These are phyloP conservation scores for Diaporthe vaccinii DNA, from an alignment of 2,329 filamentous ascomycete genomes.

Conservation along the genomic window DNA sequence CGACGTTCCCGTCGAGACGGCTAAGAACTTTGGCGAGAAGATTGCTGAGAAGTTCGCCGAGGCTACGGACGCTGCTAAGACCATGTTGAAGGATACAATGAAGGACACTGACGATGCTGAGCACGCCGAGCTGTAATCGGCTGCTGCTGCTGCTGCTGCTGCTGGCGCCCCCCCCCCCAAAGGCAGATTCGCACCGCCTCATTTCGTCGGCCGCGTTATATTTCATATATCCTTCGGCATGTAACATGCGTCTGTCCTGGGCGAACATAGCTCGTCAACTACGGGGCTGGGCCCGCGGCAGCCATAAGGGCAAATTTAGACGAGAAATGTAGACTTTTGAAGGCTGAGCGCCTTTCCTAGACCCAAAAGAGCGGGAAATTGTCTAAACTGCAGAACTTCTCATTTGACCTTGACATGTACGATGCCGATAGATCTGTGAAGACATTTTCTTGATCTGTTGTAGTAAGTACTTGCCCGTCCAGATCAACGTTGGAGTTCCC, in stretches of 20 bases:
- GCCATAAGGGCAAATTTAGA: not conserved
- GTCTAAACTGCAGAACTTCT: not conserved
- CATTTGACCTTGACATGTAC: not conserved
- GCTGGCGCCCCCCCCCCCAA: not conserved
- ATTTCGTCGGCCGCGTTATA: too few relatives aligned
- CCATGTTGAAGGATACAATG: constrained; percentile 58
- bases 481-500: not conserved
- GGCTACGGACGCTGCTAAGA: constrained; percentile 67
- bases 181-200: not conserved
- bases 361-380: not conserved
- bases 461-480: not conserved
- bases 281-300: not conserved
- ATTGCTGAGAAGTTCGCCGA: constrained; percentile 60
- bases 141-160: too few relatives aligned
- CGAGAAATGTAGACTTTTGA: not conserved
- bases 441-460: not conserved
- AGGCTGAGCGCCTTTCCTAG: not conserved
- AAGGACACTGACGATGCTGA: constrained; percentile 68
- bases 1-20: constrained; percentile 49
- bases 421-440: not conserved
- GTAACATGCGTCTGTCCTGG: not conserved
- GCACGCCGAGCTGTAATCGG: constrained; percentile 70
- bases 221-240: not conserved
- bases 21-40: constrained; percentile 59
- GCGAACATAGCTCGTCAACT: not conserved